phyloP scores from a whole-genome alignment of 2,329 filamentous ascomycete genomes.

The Aspergillus ustus region DNA sequence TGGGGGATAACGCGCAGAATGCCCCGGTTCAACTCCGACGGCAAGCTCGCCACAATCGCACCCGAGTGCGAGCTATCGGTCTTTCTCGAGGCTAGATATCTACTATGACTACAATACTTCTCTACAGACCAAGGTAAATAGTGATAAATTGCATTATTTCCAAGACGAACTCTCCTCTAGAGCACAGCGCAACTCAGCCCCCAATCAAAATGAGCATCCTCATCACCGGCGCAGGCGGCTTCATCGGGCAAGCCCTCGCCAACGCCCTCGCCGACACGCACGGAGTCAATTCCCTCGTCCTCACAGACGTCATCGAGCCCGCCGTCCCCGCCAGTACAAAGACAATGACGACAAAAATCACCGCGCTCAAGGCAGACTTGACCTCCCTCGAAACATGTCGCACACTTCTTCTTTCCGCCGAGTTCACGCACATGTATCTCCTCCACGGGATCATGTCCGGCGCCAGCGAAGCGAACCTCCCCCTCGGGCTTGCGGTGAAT shows the following conservation, averaged over 20 bases:
- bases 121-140: no score
- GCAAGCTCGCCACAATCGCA: not conserved
- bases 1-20: no score
- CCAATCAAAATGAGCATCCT: constrained; percentile 1
- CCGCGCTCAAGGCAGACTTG: not conserved
- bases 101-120: no score
- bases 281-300: not conserved
- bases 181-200: not conserved
- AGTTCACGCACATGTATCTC: constrained; percentile 5
- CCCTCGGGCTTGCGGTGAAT: constrained; percentile 2
- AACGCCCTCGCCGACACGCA: not conserved
- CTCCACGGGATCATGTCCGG: constrained; percentile 7
- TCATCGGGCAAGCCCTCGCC: constrained; percentile 5
- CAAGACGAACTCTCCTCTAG: no score
- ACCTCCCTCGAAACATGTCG: constrained; percentile 1
- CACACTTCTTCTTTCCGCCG: not conserved
- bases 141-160: no score
- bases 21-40: not conserved
- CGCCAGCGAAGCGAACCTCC: constrained; percentile 1
- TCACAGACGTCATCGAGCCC: not conserved
- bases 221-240: constrained; percentile 10
- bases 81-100: no score
- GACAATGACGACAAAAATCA: not conserved
- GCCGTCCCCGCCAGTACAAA: not conserved
- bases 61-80: not conserved